Conservation (phyloP, 73 alveolate species). For the Breviolum minutum region DNA sequence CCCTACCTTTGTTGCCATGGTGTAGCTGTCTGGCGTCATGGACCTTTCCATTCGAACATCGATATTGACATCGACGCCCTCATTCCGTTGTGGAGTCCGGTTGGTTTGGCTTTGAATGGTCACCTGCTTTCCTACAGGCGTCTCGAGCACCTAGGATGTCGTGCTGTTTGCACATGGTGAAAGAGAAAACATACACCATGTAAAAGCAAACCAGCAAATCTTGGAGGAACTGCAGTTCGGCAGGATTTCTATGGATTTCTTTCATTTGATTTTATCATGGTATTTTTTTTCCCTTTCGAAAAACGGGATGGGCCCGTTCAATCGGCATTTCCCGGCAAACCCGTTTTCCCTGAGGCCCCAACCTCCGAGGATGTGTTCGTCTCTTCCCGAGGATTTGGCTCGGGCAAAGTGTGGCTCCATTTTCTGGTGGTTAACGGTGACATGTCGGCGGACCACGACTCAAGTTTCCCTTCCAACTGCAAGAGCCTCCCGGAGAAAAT, state of each 20-base stretch:
- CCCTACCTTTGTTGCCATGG: neutral
- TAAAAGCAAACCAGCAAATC: too few relatives aligned
- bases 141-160: neutral
- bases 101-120: neutral
- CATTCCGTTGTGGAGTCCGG: too few relatives aligned
- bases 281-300: too few relatives aligned
- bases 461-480: neutral
- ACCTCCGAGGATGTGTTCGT: neutral
- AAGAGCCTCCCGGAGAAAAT: neutral
- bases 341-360: too few relatives aligned
- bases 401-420: neutral
- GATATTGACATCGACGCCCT: neutral
- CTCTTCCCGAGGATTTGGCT: neutral
- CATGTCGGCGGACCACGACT: neutral
- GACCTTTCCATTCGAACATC: neutral
- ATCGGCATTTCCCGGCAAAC: too few relatives aligned
- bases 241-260: too few relatives aligned
- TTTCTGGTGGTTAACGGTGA: neutral
- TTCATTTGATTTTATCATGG: too few relatives aligned
- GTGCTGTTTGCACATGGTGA: too few relatives aligned
- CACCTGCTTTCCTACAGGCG: neutral
- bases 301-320: too few relatives aligned
- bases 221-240: too few relatives aligned
- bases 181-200: neutral
- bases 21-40: conserved; percentile 1